Evolutionary conservation across 768 basidiomycete genomes (phyloP).

Genomic region (Pleurotus salmoneostramineus): DNA sequence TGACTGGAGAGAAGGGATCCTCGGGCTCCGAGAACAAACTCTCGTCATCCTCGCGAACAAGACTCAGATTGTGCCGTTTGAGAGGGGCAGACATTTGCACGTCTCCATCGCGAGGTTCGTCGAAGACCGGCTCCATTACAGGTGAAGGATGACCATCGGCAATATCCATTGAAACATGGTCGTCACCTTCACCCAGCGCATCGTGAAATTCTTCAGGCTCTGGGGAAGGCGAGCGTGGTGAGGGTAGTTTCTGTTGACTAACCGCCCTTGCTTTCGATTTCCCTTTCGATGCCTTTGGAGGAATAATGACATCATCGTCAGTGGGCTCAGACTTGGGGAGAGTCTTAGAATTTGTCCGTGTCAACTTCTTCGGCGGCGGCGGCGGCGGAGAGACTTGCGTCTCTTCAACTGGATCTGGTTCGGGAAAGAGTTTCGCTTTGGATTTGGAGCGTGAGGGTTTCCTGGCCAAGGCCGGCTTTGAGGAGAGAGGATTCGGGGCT

Average conservation of each 20-base stretch:
- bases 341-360: slow-evolving; percentile 9
- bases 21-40: not conserved
- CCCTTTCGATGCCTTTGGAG: not conserved
- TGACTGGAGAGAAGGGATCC: not conserved
- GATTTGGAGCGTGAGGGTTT: slow-evolving; percentile 2
- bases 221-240: not conserved
- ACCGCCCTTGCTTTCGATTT: slow-evolving; percentile 2
- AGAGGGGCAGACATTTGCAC: too few relatives aligned
- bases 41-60: not conserved
- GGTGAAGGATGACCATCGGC: not conserved
- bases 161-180: not conserved
- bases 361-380: slow-evolving; percentile 11
- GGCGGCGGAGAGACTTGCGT: slow-evolving; percentile 9
- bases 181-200: not conserved
- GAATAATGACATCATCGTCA: slow-evolving; percentile 6
- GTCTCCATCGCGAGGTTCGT: too few relatives aligned
- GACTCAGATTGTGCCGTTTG: not conserved
- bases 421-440: not conserved
- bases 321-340: slow-evolving; percentile 8
- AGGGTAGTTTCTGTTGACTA: not conserved
- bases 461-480: not conserved
- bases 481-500: not conserved
- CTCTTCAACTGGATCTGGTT: not conserved
- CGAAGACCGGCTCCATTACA: too few relatives aligned
- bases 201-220: not conserved